phyloP scores from a whole-genome alignment of 2,329 filamentous ascomycete species.

The Lasiodiplodia hormozganensis region DNA sequence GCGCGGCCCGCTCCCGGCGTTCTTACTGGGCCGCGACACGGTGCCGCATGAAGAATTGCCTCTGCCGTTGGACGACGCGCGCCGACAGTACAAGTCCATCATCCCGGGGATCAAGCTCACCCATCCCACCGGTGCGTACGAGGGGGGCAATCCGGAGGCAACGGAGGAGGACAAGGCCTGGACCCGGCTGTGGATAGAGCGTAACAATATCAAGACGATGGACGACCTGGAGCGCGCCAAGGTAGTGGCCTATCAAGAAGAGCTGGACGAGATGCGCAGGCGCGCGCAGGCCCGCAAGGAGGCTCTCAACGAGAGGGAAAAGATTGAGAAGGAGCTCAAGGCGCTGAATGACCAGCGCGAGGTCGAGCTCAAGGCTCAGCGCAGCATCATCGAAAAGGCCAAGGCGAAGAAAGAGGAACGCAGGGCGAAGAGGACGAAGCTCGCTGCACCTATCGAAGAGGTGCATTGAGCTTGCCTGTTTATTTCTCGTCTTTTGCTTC shows the following conservation, averaged over 20 bases:
- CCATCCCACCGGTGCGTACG: conserved; percentile 54
- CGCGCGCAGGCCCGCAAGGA: conserved; percentile 44
- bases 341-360: conserved; percentile 52
- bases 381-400: conserved; percentile 48
- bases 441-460: conserved; percentile 24
- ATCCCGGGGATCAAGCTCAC: conserved; percentile 55
- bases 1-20: conserved; percentile 37
- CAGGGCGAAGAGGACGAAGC: conserved; percentile 39
- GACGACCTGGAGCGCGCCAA: conserved; percentile 46
- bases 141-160: conserved; percentile 53
- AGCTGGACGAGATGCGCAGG: conserved; percentile 40
- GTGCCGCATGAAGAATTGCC: conserved; percentile 48
- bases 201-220: conserved; percentile 44
- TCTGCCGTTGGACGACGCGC: conserved; percentile 50
- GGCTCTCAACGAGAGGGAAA: conserved; percentile 50
- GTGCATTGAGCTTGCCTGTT: conserved; percentile 12
- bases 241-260: conserved; percentile 38
- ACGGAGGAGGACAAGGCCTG: conserved; percentile 40
- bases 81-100: conserved; percentile 50
- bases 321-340: conserved; percentile 52
- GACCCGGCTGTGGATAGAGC: conserved; percentile 48
- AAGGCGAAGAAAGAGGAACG: conserved; percentile 42
- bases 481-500: background rate
- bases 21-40: conserved; percentile 37
- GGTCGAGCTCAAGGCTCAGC: conserved; percentile 53